These are phyloP conservation scores for Schwanniomyces polymorphus DNA, from an alignment of 805 yeast species.

Conservation along the genomic window DNA sequence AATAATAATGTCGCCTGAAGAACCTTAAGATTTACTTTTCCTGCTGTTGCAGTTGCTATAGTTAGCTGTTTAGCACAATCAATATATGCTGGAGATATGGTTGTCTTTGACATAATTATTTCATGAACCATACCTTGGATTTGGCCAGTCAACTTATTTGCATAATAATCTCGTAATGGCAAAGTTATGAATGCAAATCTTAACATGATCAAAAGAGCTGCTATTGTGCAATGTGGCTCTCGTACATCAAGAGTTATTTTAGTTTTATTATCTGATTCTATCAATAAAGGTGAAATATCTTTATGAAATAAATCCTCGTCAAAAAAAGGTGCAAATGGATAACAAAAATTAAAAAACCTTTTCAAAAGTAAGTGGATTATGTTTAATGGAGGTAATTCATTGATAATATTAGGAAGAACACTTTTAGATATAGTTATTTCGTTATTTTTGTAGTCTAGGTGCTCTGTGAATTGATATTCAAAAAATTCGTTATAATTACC, in stretches of 20 bases:
- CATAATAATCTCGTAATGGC: constrained; percentile 11
- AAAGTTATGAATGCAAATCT: constrained; percentile 44
- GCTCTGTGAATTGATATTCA: background rate
- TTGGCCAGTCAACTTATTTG: background rate
- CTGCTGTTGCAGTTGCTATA: background rate
- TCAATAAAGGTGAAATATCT: constrained; percentile 32
- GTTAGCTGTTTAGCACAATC: constrained; percentile 1
- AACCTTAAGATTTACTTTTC: background rate
- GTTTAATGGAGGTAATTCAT: constrained; percentile 35
- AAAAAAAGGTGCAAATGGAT: constrained; percentile 47
- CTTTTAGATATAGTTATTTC: background rate
- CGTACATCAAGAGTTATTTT: background rate
- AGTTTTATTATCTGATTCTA: background rate
- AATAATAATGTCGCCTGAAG: constrained; percentile 5
- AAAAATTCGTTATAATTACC: background rate
- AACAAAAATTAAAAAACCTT: constrained; percentile 47
- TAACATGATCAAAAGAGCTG: constrained; percentile 36
- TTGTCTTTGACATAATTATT: constrained; percentile 10
- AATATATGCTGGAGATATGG: background rate
- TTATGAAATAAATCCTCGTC: constrained; percentile 46
- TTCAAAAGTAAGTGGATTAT: constrained; percentile 42
- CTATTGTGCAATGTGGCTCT: constrained; percentile 19
- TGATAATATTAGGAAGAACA: background rate
- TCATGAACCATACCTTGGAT: background rate
- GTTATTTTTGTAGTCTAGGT: background rate